Evolutionary conservation across 768 basidiomycete species (phyloP).

Genomic region (Cubamyces lactineus): DNA sequence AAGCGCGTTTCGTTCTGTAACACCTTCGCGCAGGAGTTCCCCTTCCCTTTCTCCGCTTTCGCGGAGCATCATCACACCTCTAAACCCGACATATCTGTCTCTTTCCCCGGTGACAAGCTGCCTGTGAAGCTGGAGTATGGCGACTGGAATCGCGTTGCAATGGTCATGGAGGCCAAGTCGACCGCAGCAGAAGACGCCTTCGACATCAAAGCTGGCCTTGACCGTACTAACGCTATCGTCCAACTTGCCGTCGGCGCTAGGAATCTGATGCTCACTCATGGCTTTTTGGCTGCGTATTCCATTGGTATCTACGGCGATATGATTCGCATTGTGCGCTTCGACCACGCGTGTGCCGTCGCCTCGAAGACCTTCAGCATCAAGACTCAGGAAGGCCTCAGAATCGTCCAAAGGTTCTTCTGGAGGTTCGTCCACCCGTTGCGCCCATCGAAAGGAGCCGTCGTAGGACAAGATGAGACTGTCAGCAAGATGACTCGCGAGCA

Average conservation of each 20-base stretch:
- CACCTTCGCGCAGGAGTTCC: conserved; percentile 6
- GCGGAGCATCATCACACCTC: background rate
- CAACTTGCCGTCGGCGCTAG: conserved; percentile 12
- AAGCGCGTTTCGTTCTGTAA: conserved; percentile 6
- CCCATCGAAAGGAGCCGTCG: background rate
- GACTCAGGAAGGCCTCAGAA: background rate
- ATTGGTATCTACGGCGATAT: conserved; percentile 15
- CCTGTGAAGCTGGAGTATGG: background rate
- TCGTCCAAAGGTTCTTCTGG: conserved; percentile 18
- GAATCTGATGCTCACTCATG: conserved; percentile 13
- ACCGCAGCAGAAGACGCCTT: background rate
- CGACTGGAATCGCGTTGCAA: conserved; percentile 1
- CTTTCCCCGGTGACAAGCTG: background rate
- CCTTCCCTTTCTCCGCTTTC: conserved; percentile 21
- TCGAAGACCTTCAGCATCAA: conserved; percentile 4
- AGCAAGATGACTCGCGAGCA: background rate
- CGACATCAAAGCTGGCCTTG: background rate
- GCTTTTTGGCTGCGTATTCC: conserved; percentile 2
- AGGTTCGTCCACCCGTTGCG: conserved; percentile 11
- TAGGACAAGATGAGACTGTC: conserved; percentile 12
- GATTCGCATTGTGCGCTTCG: conserved; percentile 19
- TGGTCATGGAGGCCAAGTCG: conserved; percentile 12
- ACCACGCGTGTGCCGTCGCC: conserved; percentile 15
- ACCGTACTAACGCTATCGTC: background rate
- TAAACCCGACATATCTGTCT: conserved; percentile 3